Evolutionary conservation across 176 grass and related monocot genomes (phyloP), one percentile per base, ranked within the genome.

Genomic region (Paspalum vaginatum): DNA sequence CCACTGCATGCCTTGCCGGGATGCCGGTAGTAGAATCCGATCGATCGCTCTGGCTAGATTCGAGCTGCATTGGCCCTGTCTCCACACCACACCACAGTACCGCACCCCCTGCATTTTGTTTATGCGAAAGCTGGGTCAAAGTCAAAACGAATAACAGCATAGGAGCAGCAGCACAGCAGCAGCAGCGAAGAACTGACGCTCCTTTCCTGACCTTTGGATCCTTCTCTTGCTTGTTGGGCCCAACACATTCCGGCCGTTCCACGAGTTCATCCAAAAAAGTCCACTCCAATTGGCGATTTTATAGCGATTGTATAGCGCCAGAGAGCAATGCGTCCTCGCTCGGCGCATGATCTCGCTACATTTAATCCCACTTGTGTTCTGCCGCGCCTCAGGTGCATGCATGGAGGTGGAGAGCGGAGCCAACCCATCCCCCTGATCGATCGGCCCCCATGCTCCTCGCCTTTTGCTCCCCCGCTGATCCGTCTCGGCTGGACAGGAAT

Each of bases 331-430:
- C 9, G 2, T 3, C 32, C 32, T 32, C 32, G 32, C 24, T 27
- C 10, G 65, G 53, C 59, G 26, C 69, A 84, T 80, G 81, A 75
- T 76, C 69, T 72, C 32, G n/a, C 68, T 83, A 83, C 14, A 88
- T 80, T 53, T 85, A 76, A 55, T 48, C 63, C 77, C 81, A 80
- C 87, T 85, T 89, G 87, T 53, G 25, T 78, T 51, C 2, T 27
- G 46, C 9, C 2, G 10, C 18, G 8, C 7, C 1, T 11, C 9
- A 11, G 8, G 15, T 78, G 80, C 32, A 76, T 89, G 70, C 87
- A 85, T 89, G 65, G 7, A 69, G 52, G 52, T 0, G 40, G 46
- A 32, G n/a, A n/a, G n/a, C n/a, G n/a, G n/a, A n/a, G n/a, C n/a
- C n/a, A n/a, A n/a, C n/a, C n/a, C n/a, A n/a, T n/a, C n/a, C n/a